Conservation (phyloP, 2,329 filamentous ascomycete genomes). For the Penicillium paneum region DNA sequence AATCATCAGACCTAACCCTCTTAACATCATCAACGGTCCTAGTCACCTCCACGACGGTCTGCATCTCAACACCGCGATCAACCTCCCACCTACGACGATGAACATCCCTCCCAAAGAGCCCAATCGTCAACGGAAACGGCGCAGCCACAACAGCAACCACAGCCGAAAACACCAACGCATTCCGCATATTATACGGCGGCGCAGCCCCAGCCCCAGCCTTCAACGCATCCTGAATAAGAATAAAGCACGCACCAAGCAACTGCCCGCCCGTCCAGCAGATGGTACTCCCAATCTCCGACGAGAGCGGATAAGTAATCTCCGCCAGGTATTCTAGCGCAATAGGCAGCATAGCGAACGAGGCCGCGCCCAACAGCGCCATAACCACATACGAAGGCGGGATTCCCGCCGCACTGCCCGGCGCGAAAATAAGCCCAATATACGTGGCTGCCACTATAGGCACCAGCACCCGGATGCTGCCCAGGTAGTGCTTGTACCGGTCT, state of each 20-base stretch:
- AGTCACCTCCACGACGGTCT: conserved; percentile 11
- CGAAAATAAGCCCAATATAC: conserved; percentile 80
- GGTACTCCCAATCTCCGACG: conserved; percentile 78
- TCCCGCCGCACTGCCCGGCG: conserved; percentile 57
- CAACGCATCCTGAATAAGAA: conserved; percentile 76
- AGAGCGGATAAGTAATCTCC: conserved; percentile 81
- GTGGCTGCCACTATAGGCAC: conserved; percentile 69
- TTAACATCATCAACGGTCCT: background rate
- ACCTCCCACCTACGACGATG: conserved; percentile 40
- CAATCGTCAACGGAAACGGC: conserved; percentile 66
- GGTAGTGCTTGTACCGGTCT: conserved; percentile 78
- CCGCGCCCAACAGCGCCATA: conserved; percentile 71
- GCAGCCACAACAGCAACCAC: conserved; percentile 64
- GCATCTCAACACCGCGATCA: conserved; percentile 32
- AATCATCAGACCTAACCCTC: background rate
- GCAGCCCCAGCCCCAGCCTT: conserved; percentile 48
- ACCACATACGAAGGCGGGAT: conserved; percentile 66
- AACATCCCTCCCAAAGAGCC: conserved; percentile 61
- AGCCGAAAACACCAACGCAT: conserved; percentile 74
- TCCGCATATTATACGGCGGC: conserved; percentile 70
- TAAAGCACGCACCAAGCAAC: conserved; percentile 77
- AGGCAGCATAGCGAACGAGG: conserved; percentile 76
- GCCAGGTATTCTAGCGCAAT: conserved; percentile 82
- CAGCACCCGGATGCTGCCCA: conserved; percentile 67
- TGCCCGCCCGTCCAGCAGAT: conserved; percentile 86